Evolutionary conservation across 768 basidiomycete genomes (phyloP).

Genomic region (Suillus luteus): DNA sequence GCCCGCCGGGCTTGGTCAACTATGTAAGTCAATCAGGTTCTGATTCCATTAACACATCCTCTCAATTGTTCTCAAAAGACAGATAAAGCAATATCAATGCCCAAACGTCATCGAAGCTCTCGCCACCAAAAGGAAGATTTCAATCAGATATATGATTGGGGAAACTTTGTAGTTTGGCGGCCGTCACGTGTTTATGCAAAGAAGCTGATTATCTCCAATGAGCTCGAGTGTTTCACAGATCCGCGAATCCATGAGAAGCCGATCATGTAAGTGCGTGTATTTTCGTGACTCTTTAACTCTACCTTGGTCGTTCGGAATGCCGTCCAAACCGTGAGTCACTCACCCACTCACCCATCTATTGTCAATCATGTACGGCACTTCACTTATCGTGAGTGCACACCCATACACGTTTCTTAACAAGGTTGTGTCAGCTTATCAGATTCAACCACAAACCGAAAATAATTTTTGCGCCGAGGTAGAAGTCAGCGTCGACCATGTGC

Average conservation of each 20-base stretch:
- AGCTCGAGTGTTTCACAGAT: constrained; percentile 1
- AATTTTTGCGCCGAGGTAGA: too few species aligned
- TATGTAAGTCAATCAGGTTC: constrained; percentile 1
- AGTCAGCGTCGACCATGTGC: neutral
- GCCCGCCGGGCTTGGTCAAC: neutral
- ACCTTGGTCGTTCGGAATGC: neutral
- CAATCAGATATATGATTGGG: neutral
- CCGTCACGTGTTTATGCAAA: neutral
- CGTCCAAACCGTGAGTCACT: constrained; percentile 1
- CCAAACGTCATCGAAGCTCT: constrained; percentile 7
- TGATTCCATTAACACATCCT: neutral
- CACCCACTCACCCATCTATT: neutral
- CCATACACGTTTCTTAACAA: neutral
- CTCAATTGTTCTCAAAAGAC: constrained; percentile 3
- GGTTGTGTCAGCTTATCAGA: neutral
- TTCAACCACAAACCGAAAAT: neutral
- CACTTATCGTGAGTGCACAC: neutral
- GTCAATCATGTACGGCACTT: neutral
- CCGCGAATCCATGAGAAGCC: neutral
- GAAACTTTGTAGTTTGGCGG: neutral
- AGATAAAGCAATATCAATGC: constrained; percentile 7
- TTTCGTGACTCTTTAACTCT: neutral
- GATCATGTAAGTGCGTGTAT: neutral
- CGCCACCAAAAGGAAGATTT: neutral
- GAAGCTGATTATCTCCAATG: neutral